Evolutionary conservation across 2,329 filamentous ascomycete genomes (phyloP), one percentile per base, ranked within the genome.

Genomic region (Alternaria longipes): DNA sequence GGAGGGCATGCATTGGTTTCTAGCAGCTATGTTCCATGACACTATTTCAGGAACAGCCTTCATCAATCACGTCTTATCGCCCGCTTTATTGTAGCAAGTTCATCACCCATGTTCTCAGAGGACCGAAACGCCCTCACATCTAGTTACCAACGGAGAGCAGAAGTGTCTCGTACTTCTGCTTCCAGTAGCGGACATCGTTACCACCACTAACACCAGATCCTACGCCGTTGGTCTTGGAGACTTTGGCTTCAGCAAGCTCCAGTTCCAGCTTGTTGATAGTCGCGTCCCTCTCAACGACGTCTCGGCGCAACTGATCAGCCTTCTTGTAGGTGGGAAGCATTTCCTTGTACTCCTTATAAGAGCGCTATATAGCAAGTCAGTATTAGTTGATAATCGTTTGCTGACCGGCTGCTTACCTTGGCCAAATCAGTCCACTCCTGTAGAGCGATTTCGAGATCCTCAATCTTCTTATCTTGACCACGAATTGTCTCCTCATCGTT

Each of bases 311-410:
- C 41, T 70, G 47, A 5, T 72, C 69, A 14, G 67, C 71, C 34
- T 69, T 42, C 56, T 68, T 68, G 63, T 61, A 70, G 3, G 38
- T 55, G 1, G 71, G 66, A 5, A 69, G 56, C 54, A 74, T 63
- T 0, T 67, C 64, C 52, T 71, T 68, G 54, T 74, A 76, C 54
- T 73, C 64, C 8, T 59, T 53, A 59, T 74, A 75, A 1, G 72
- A 71, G 18, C 56, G 61, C 74, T 42, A 20, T 24, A 16, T 42
- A 12, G 12, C 4, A 42, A 14, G 40, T 42, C 40, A 42, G 40
- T 16, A 42, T 16, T 12, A 6, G 20, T 42, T 42, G 40, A 14
- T 42, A 24, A 42, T 42, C 20, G 20, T 18, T 20, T 42, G 12
- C 40, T 24, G 20, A 24, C 22, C 40, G 40, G 20, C 20, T 42